Percentiles rank a stretch among this genome's conserved stretches.
phyloP scores from a whole-genome alignment of 1,139 yeast genomes.

The Keqinozyma sinolaborantium region DNA sequence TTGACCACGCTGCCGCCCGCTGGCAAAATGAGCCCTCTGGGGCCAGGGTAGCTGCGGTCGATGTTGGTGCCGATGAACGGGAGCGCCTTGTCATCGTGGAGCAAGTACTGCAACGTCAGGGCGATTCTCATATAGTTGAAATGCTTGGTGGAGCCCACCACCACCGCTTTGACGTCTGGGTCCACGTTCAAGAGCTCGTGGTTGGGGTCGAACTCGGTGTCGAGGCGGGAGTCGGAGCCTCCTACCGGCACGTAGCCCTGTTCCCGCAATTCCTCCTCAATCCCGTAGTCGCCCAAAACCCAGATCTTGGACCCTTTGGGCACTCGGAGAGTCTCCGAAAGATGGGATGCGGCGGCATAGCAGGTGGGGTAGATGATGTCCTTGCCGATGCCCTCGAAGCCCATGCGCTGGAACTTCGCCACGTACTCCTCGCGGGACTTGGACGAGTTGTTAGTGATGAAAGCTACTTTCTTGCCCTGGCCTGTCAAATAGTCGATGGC shows the following conservation, averaged over 20 bases:
- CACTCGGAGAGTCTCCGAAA: slow-evolving; percentile 20
- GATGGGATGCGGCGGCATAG: slow-evolving; percentile 30
- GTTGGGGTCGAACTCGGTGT: slow-evolving; percentile 30
- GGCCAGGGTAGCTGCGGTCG: slow-evolving; percentile 40
- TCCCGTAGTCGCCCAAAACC: slow-evolving; percentile 83
- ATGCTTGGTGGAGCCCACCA: slow-evolving; percentile 38
- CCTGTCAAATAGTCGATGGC: slow-evolving; percentile 55
- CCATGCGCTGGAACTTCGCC: slow-evolving; percentile 28
- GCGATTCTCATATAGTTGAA: slow-evolving; percentile 38
- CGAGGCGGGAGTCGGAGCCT: slow-evolving; percentile 53
- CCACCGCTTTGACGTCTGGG: slow-evolving; percentile 37
- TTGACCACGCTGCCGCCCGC: slow-evolving; percentile 45
- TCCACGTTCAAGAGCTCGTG: slow-evolving; percentile 45
- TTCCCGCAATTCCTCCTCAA: slow-evolving; percentile 65
- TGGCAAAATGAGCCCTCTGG: slow-evolving; percentile 33
- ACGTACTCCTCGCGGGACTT: slow-evolving; percentile 31
- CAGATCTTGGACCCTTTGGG: slow-evolving; percentile 55
- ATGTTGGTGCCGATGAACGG: slow-evolving; percentile 42
- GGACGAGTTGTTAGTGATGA: slow-evolving; percentile 41
- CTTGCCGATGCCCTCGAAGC: slow-evolving; percentile 26
- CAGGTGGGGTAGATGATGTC: slow-evolving; percentile 35
- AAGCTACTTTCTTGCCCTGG: slow-evolving; percentile 27
- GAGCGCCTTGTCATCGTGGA: slow-evolving; percentile 25
- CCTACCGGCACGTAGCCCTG: slow-evolving; percentile 73
- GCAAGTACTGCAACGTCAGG: slow-evolving; percentile 36